Evolutionary conservation across 139 green algal genomes (phyloP).

Genomic region (Chlamydomonas schloesseri): DNA sequence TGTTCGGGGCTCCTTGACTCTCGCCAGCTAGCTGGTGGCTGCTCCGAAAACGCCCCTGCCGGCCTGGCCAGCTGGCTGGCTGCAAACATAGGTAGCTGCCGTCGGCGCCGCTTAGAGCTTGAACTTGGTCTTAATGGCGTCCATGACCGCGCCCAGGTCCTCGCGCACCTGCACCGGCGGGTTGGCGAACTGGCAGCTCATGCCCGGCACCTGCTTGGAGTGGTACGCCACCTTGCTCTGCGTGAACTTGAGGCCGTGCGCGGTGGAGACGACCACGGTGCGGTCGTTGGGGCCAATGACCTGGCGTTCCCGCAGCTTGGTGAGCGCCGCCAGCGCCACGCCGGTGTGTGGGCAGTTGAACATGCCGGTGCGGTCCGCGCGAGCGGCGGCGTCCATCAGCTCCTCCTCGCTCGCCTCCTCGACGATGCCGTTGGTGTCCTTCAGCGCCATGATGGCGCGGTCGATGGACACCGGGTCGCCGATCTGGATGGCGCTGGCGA

Average conservation of each 20-base stretch:
- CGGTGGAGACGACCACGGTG: slow-evolving; percentile 96
- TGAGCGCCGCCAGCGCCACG: slow-evolving; percentile 96
- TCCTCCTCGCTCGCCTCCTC: slow-evolving; percentile 99
- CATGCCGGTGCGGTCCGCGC: slow-evolving; percentile 96
- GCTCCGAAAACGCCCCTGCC: too few relatives aligned
- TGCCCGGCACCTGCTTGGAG: slow-evolving; percentile 80
- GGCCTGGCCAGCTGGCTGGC: too few relatives aligned
- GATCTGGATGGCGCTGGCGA: slow-evolving; percentile 98
- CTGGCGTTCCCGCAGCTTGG: slow-evolving; percentile 90
- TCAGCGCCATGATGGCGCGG: slow-evolving; percentile 95
- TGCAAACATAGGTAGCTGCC: too few relatives aligned
- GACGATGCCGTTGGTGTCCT: slow-evolving; percentile 93
- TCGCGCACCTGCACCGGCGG: slow-evolving; percentile 92
- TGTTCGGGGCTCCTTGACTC: too few relatives aligned
- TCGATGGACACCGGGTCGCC: slow-evolving; percentile 99
- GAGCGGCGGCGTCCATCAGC: slow-evolving; percentile 98
- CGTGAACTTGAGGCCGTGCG: slow-evolving; percentile 99
- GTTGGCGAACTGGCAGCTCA: slow-evolving; percentile 90
- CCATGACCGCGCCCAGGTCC: slow-evolving; percentile 94
- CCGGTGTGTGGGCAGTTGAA: slow-evolving; percentile 96
- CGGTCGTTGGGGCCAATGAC: slow-evolving; percentile 92
- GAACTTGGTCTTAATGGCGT: slow-evolving; percentile 84
- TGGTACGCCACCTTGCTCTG: slow-evolving; percentile 98
- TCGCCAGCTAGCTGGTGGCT: too few relatives aligned
- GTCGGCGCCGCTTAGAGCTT: slow-evolving; percentile 34